Evolutionary conservation across 208 protist genomes (phyloP), one percentile per base, ranked within the genome.

Genomic region (Vickermania ingenoplastis): DNA sequence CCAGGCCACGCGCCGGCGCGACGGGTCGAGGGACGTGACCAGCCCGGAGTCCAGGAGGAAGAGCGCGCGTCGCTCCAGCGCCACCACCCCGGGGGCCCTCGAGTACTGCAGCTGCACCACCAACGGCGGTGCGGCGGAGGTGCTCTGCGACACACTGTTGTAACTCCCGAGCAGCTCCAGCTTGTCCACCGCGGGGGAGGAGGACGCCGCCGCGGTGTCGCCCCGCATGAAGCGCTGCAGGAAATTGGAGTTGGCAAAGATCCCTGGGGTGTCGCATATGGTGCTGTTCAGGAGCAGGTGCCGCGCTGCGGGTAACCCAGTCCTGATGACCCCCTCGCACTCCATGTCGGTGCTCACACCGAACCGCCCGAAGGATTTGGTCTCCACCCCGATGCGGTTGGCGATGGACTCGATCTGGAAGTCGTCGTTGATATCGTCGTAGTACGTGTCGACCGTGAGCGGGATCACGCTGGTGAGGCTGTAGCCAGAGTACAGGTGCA

Each of bases 401-500:
- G 59, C 57, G 55, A 92, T 57, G 14, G 75, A 69, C 49, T 95
- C 89, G 54, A 95, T 75, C 48, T 77, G 67, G 53, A 83, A 78
- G 63, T 95, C 85, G 51, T 91, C 82, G 65, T 95, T 92, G 48
- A 96, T 75, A 73, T 96, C 89, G 61, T 92, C 65, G 68, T 94
- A 96, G 53, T 53, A 71, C 13, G 73, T 71, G 30, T 71, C 59
- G 50, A 67, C 55, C 30, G 79, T 73, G 28, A 96, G 73, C 22
- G 91, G 88, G 24, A 61, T 59, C 1, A 96, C 65, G 29, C 54
- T 26, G 22, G 86, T 87, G 30, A 96, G 63, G 17, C 63, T 73
- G 63, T 75, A 65, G 14, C 91, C 91, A 2, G 88, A 94, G 71
- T 87, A 96, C 56, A 96, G 61, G 65, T 96, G 91, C 41, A 95